Percentiles rank a stretch among this genome's conserved stretches.
phyloP scores from a whole-genome alignment of 345 rosid species.

The Mercurialis annua region DNA sequence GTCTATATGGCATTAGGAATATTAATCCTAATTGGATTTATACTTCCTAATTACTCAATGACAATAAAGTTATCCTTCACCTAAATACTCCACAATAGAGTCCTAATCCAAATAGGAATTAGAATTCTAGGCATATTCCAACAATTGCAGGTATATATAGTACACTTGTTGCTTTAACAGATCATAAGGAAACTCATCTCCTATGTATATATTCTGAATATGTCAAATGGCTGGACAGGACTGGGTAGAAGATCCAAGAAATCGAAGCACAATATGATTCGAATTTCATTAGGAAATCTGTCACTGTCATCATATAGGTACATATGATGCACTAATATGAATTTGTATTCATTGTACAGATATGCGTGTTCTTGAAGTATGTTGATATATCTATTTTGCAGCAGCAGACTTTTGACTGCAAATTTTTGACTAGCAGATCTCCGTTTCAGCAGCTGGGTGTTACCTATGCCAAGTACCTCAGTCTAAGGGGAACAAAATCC shows the following conservation, averaged over 20 bases:
- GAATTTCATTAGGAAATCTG: constrained; percentile 55
- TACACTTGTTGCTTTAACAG: background rate
- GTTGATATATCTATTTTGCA: background rate
- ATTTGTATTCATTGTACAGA: background rate
- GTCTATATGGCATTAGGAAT: too few species aligned
- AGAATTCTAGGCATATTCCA: too few species aligned
- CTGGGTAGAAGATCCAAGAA: constrained; percentile 95
- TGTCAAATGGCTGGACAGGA: constrained; percentile 47
- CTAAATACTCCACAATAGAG: too few species aligned
- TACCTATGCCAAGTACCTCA: constrained; percentile 85
- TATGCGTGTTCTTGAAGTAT: background rate
- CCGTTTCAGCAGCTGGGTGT: constrained; percentile 91
- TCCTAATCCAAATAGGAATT: too few species aligned
- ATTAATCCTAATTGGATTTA: too few species aligned
- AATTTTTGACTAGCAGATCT: constrained; percentile 47
- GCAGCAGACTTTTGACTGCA: background rate
- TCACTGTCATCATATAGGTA: constrained; percentile 53
- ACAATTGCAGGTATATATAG: background rate
- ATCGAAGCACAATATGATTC: constrained; percentile 79
- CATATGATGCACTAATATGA: background rate
- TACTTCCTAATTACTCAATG: too few species aligned
- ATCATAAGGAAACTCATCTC: background rate
- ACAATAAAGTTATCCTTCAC: too few species aligned
- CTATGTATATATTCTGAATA: constrained; percentile 40
- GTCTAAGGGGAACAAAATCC: constrained; percentile 69